Base-by-base conservation (phyloP, 192 early-diverging fungal genomes). In the Gryganskiella cystojenkinii region DNA sequence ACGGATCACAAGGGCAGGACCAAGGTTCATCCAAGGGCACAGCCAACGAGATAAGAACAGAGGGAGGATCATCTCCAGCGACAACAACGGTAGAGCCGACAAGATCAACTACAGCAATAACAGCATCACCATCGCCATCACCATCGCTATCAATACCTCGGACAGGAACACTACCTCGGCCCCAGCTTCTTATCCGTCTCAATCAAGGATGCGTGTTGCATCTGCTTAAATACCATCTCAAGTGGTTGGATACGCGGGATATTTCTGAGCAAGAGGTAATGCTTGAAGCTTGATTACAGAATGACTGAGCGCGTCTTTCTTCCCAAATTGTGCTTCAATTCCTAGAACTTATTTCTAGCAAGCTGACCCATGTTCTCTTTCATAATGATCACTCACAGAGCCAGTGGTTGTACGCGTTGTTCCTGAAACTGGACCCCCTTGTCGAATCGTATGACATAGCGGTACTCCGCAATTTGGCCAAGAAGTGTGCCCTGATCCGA, bases 361-460 rank as follows among this genome's bases (percentile, higher is more conserved):
- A n/a, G n/a, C n/a, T n/a, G n/a, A n/a, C n/a, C n/a, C n/a, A n/a
- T n/a, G n/a, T n/a, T n/a, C n/a, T n/a, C n/a, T n/a, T n/a, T n/a
- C n/a, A n/a, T n/a, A n/a, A n/a, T n/a, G n/a, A n/a, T n/a, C n/a
- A n/a, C n/a, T n/a, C n/a, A n/a, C n/a, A 85, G 82, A 76, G 66
- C 14, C 46, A 40, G 22, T 83, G 84, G 79, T 50, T 85, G 17
- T 85, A 74, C 43, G 75, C 80, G 0, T 30, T 85, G 13, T 51
- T 85, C 5, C 47, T 83, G 46, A 78, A 81, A 19, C 57, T 85
- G 44, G 84, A 85, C 47, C 61, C 68, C 25, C 75, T 85, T 6
- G 65, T 85, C 43, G 70, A 70, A 27, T 81, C 84, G 2, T 76
- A 83, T 33, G 64, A 83, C 40, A 55, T 75, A 1, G 67, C 84